A percentile compares a stretch with the other conserved stretches of the same genome.
These are phyloP conservation scores for Amaranthus hypochondriacus DNA, from an alignment of 148 eudicot genomes.

Conservation along the genomic window DNA sequence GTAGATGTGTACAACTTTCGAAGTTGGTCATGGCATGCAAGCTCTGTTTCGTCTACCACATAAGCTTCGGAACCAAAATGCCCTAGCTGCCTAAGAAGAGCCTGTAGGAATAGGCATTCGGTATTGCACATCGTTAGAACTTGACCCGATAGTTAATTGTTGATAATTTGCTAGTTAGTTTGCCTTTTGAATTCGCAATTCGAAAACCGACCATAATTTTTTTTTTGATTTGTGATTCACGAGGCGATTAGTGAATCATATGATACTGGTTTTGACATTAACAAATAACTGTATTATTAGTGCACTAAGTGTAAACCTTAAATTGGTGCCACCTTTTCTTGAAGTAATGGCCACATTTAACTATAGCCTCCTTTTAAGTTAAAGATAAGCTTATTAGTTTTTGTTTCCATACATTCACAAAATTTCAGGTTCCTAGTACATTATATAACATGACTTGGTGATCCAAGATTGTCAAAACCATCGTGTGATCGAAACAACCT, in stretches of 20 bases:
- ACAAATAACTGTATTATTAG: no score
- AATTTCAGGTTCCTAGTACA: neutral
- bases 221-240: no score
- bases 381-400: neutral
- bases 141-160: neutral
- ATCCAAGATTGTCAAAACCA: neutral
- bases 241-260: no score
- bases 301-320: no score
- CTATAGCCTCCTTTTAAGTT: neutral
- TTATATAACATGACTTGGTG: neutral
- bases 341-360: no score
- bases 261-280: no score
- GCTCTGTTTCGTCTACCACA: slow-evolving; percentile 48
- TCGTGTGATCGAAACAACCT: no score
- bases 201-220: no score
- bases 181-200: no score
- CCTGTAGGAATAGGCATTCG: slow-evolving; percentile 31
- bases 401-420: neutral
- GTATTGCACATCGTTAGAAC: neutral
- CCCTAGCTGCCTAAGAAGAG: slow-evolving; percentile 62
- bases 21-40: slow-evolving; percentile 47
- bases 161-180: neutral
- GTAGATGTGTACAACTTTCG: slow-evolving; percentile 66
- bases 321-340: no score
- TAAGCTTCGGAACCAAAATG: slow-evolving; percentile 50